These are phyloP conservation scores for Phytopythium boreale DNA, from an alignment of 352 stramenopile species.

Conservation along the genomic window DNA sequence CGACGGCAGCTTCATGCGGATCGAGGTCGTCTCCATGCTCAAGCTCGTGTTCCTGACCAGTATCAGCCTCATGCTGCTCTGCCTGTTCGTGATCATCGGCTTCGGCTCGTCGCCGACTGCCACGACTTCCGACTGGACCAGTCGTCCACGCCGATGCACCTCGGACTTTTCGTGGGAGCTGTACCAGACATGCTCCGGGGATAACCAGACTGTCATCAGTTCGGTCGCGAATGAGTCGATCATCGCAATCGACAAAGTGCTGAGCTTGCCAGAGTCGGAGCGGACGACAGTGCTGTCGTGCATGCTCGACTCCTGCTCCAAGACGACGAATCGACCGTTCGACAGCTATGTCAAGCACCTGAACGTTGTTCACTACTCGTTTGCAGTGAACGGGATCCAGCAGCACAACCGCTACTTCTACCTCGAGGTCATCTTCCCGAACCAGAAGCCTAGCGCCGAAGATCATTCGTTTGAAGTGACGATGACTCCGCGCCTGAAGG, in stretches of 20 bases:
- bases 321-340: slow-evolving; percentile 37
- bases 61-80: slow-evolving; percentile 26
- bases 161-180: slow-evolving; percentile 43
- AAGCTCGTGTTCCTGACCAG: slow-evolving; percentile 37
- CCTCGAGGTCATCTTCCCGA: slow-evolving; percentile 46
- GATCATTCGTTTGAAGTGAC: slow-evolving; percentile 47
- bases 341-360: slow-evolving; percentile 26
- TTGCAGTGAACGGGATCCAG: slow-evolving; percentile 46
- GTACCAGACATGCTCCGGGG: slow-evolving; percentile 28
- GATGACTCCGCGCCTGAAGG: slow-evolving; percentile 50
- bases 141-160: slow-evolving; percentile 41
- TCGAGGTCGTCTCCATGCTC: slow-evolving; percentile 59
- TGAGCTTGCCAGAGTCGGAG: slow-evolving; percentile 28
- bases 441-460: slow-evolving; percentile 19
- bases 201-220: slow-evolving; percentile 12
- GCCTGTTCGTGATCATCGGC: slow-evolving; percentile 45
- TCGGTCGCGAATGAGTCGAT: slow-evolving; percentile 23
- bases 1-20: slow-evolving; percentile 53
- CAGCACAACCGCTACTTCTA: slow-evolving; percentile 68
- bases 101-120: slow-evolving; percentile 36
- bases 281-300: slow-evolving; percentile 34
- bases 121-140: slow-evolving; percentile 47
- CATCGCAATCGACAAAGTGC: slow-evolving; percentile 35
- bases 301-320: slow-evolving; percentile 53
- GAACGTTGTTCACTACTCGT: slow-evolving; percentile 48